Base-by-base conservation (phyloP, 768 basidiomycete species). In the Crucibulum laeve region DNA sequence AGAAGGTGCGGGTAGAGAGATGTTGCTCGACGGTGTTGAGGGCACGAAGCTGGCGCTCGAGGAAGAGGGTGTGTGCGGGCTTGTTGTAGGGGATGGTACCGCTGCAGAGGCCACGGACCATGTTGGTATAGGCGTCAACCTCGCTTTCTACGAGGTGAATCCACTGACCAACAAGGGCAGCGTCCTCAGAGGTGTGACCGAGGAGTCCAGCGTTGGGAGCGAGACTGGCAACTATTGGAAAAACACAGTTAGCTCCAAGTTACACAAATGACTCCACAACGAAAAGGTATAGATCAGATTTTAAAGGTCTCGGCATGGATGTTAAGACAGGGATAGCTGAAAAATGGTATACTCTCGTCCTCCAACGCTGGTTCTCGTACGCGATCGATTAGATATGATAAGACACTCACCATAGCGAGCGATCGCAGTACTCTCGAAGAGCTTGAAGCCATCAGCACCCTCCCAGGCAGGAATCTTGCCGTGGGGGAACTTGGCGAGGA, bases 391-490 rank as follows among this genome's bases (percentile, higher is more conserved):
- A 58, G 54, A 61, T 66, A 64, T 55, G 52, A 51, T 47, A 40
- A 39, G 22, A 53, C 43, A 84, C 92, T 80, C 68, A 97, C 95
- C 54, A 68, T 95, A 93, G 45, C 81, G 83, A 36, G 91, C 87
- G 64, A 98, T 91, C 38, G 91, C 80, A 43, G 67, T 59, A 43
- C 78, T 73, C 72, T 95, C 95, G 53, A 80, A 79, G 46, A 96
- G 69, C 57, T 71, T 76, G 74, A 91, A 79, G 43, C 91, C 91
- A 62, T 91, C 80, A 11, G 70, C 64, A 35, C 76, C 71, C 62
- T 92, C 90, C 42, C 86, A 76, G 26, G 86, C 84, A 21, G 96
- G 95, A 53, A 95, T 79, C 72, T 91, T 91, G 44, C 87, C 85
- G 45, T 74, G 74, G 39, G 85, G 80, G 65, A 90, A 93, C 65